Percentiles rank a stretch among this genome's conserved stretches.
phyloP scores from a whole-genome alignment of 1,284 basidiomycete species.

The Ganoderma resinaceum region DNA sequence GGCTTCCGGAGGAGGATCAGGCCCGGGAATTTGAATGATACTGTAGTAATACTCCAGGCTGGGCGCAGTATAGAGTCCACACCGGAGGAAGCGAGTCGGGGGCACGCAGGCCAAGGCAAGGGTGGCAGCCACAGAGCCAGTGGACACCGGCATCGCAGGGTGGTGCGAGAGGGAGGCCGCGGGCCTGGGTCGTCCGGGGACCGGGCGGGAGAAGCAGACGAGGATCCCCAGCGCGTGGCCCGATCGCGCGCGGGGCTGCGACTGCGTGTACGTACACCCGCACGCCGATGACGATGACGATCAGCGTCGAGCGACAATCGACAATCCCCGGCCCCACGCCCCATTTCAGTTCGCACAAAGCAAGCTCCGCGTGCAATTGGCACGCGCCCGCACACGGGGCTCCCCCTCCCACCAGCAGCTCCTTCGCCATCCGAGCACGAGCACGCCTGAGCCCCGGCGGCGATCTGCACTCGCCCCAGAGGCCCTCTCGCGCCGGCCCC shows the following conservation, averaged over 20 bases:
- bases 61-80: too few relatives aligned
- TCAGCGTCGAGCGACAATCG: neutral
- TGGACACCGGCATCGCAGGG: too few relatives aligned
- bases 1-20: neutral
- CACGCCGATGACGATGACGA: conserved; percentile 8
- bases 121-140: neutral
- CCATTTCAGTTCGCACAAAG: neutral
- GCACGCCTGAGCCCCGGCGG: conserved; percentile 2
- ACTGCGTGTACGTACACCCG: neutral
- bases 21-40: neutral
- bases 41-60: neutral
- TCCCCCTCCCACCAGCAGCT: neutral
- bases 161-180: neutral
- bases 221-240: conserved; percentile 5
- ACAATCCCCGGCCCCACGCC: conserved; percentile 4
- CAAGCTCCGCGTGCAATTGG: neutral
- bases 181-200: neutral
- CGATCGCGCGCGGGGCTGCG: neutral
- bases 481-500: neutral
- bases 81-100: neutral
- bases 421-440: neutral
- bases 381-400: neutral
- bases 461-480: neutral
- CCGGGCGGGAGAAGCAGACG: conserved; percentile 4
- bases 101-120: neutral